Conservation (phyloP, 768 basidiomycete species). For the Tricholoma furcatifolium region DNA sequence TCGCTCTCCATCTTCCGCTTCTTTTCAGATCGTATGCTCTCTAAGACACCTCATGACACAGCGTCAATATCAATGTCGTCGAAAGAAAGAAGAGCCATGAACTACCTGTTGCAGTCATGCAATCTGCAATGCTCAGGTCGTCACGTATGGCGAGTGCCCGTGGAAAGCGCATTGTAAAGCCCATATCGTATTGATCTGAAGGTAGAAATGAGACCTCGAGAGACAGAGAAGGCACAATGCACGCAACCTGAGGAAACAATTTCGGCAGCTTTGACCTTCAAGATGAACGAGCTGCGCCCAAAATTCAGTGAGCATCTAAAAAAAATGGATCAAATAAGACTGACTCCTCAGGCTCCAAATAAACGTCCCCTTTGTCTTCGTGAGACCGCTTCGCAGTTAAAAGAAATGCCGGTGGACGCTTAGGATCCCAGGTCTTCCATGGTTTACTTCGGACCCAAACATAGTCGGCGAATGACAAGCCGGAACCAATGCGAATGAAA, state of each 20-base stretch:
- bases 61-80: neutral
- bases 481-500: constrained; percentile 90
- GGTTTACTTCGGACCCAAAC: constrained; percentile 79
- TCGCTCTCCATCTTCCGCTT: constrained; percentile 76
- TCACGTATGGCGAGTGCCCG: constrained; percentile 79
- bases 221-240: neutral
- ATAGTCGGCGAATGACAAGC: constrained; percentile 84
- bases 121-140: constrained; percentile 71
- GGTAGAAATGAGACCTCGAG: constrained; percentile 5
- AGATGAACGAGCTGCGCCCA: constrained; percentile 76
- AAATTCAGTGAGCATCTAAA: neutral
- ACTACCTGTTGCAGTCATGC: constrained; percentile 66
- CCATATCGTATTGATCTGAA: constrained; percentile 80
- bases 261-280: constrained; percentile 93
- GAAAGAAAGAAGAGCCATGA: neutral
- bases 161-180: constrained; percentile 93
- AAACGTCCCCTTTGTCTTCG: constrained; percentile 88
- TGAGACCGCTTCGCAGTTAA: constrained; percentile 56
- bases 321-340: constrained; percentile 17
- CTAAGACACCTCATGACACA: constrained; percentile 47
- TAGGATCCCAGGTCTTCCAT: constrained; percentile 80
- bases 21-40: constrained; percentile 58
- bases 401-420: constrained; percentile 69
- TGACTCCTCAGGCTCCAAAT: constrained; percentile 87
- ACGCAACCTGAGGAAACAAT: constrained; percentile 70